These are phyloP conservation scores for Camelina laxa DNA, from an alignment of 345 rosid species.

Conservation along the genomic window DNA sequence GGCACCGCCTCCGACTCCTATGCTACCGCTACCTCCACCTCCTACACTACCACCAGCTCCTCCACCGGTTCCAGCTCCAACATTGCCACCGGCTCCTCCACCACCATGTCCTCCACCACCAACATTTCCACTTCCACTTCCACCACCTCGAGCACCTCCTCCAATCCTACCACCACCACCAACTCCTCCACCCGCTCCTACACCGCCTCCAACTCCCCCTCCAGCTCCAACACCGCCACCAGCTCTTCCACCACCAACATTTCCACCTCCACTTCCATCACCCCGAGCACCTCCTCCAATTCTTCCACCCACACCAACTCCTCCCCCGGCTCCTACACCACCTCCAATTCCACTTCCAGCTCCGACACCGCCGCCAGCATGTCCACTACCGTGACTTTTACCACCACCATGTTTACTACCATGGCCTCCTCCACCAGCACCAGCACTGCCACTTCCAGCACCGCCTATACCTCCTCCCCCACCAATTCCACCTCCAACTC, in stretches of 20 bases:
- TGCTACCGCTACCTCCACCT: too few species aligned
- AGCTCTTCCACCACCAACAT: not conserved
- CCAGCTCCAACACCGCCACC: not conserved
- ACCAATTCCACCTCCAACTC: too few species aligned
- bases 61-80: too few species aligned
- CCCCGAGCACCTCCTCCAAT: not conserved
- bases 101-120: too few species aligned
- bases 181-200: not conserved
- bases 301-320: not conserved
- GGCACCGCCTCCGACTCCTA: too few species aligned
- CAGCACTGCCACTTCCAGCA: conserved; percentile 9
- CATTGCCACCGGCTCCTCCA: too few species aligned
- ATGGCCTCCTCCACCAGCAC: conserved; percentile 20
- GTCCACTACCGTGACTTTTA: not conserved
- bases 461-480: too few species aligned
- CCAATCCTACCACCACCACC: not conserved
- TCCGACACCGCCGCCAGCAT: too few species aligned
- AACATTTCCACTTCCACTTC: too few species aligned
- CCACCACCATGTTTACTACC: not conserved
- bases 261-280: too few species aligned
- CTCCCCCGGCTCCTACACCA: not conserved
- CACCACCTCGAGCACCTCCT: too few species aligned
- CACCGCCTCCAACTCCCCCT: not conserved
- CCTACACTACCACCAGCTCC: too few species aligned
- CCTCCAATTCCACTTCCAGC: conserved; percentile 32